phyloP scores from a whole-genome alignment of 805 yeast genomes.

The Candida xyloterini region DNA sequence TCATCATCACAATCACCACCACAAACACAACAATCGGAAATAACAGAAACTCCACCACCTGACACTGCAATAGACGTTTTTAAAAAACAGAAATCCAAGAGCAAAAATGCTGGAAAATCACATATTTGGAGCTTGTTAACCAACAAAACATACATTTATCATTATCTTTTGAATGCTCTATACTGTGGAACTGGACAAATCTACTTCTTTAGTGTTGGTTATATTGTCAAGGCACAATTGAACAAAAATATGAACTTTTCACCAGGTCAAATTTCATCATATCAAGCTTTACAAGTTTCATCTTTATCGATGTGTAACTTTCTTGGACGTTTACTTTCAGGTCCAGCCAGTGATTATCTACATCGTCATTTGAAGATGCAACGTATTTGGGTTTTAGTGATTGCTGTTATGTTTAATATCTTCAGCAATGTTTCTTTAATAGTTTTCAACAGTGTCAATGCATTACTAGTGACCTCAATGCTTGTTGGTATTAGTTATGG shows the following conservation, averaged over 20 bases:
- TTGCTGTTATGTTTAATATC: slow-evolving; percentile 38
- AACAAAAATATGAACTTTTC: slow-evolving; percentile 22
- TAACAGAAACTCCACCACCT: slow-evolving; percentile 1
- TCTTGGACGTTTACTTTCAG: slow-evolving; percentile 60
- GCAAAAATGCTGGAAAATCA: slow-evolving; percentile 17
- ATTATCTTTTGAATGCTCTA: slow-evolving; percentile 52
- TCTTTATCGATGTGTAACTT: slow-evolving; percentile 63
- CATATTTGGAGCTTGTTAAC: slow-evolving; percentile 29
- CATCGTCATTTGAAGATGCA: slow-evolving; percentile 51
- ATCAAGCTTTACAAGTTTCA: slow-evolving; percentile 72
- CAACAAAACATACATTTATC: slow-evolving; percentile 43
- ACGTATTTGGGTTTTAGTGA: slow-evolving; percentile 60
- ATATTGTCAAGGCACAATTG: slow-evolving; percentile 53
- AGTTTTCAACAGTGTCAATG: slow-evolving; percentile 38
- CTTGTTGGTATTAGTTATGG: slow-evolving; percentile 69
- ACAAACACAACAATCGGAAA: slow-evolving; percentile 9
- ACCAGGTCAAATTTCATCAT: slow-evolving; percentile 40
- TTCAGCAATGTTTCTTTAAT: slow-evolving; percentile 37
- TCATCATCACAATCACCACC: slow-evolving; percentile 1
- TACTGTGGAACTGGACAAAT: slow-evolving; percentile 66
- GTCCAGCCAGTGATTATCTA: slow-evolving; percentile 61
- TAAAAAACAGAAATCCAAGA: slow-evolving; percentile 11
- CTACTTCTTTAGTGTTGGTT: slow-evolving; percentile 73
- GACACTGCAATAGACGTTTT: slow-evolving; percentile 1
- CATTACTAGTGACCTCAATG: slow-evolving; percentile 48